These are phyloP conservation scores for Trypanosoma melophagium DNA, from an alignment of 208 protist species.

Conservation along the genomic window DNA sequence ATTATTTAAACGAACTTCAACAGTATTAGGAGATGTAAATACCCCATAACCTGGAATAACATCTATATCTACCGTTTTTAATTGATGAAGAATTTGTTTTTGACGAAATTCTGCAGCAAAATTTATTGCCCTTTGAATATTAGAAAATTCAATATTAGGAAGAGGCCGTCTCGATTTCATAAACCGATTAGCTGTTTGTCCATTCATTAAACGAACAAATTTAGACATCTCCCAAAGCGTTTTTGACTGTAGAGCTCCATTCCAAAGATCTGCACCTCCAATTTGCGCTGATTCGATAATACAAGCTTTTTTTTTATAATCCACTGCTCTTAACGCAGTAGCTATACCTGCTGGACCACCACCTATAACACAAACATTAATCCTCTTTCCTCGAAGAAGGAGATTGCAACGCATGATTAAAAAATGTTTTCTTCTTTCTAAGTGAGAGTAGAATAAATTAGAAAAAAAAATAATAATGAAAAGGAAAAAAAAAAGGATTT, in stretches of 20 bases:
- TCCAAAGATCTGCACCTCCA: constrained; percentile 89
- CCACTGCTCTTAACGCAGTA: constrained; percentile 69
- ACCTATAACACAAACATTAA: constrained; percentile 89
- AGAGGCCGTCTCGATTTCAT: constrained; percentile 50
- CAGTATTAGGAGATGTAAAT: constrained; percentile 52
- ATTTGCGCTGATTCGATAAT: constrained; percentile 77
- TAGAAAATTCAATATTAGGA: constrained; percentile 54
- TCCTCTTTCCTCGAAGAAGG: constrained; percentile 35
- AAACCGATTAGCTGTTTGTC: constrained; percentile 50
- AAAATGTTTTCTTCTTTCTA: background rate
- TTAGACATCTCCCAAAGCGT: constrained; percentile 92
- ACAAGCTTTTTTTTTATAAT: constrained; percentile 77
- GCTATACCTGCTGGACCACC: constrained; percentile 85
- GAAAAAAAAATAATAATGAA: constrained; percentile 28
- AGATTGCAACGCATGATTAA: constrained; percentile 33
- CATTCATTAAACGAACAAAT: constrained; percentile 58
- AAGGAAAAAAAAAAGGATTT: constrained; percentile 26
- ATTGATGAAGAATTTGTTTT: constrained; percentile 64
- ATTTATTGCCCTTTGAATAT: constrained; percentile 58
- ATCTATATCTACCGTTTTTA: constrained; percentile 49
- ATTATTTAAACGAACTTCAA: constrained; percentile 43
- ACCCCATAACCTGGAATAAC: constrained; percentile 47
- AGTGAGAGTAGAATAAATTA: too few species aligned
- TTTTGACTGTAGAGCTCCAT: constrained; percentile 89
- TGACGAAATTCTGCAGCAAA: constrained; percentile 65